Base-by-base conservation (phyloP, 169 alveolate genomes). In the Cryptosporidium felis region DNA sequence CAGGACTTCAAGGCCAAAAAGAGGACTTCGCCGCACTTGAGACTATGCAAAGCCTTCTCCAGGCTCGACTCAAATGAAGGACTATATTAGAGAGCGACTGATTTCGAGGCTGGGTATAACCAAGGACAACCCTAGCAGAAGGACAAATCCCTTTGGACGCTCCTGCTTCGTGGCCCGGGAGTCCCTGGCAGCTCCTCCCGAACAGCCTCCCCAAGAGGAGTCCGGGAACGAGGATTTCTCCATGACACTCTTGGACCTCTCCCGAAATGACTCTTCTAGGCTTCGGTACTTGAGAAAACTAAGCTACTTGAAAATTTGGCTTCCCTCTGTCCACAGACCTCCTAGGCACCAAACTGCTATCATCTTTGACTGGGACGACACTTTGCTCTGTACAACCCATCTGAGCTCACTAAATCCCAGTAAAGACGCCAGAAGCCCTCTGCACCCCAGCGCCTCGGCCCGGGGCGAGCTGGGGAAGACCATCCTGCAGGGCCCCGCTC, bases 311-410 rank as follows among this genome's bases (percentile, higher is more conserved):
- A 74, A 74, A 23, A 82, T 89, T 9, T 90, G 92, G 92, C 80
- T 90, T 18, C 93, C 93, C 12, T 61, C 81, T 23, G 21, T 79
- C 12, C 56, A 67, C 36, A 47, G 88, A 49, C 62, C 92, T 10
- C 93, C 93, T 28, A 47, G 49, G 36, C 93, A 90, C 30, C 93
- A 90, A 53, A 90, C 93, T 38, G 92, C 89, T 14, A 94, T 93
- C 21, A 95, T 95, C 42, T 95, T 96, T 89, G 99, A 96, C 80
- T 96, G 99, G 98, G 99, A 96, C 81, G 99, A 96, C 82, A 96
- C 99, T 26, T 81, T 96, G 56, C 90, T 96, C 12, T 94, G 97
- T 49, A 96, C 99, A 3, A 89, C 97, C 10, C 95, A 63, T 81
- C 74, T 94, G 51, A 93, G 91, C 40, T 80, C 82, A 14, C 8